Base-by-base conservation (phyloP, 768 basidiomycete species). In the Pleurotus salmoneostramineus region DNA sequence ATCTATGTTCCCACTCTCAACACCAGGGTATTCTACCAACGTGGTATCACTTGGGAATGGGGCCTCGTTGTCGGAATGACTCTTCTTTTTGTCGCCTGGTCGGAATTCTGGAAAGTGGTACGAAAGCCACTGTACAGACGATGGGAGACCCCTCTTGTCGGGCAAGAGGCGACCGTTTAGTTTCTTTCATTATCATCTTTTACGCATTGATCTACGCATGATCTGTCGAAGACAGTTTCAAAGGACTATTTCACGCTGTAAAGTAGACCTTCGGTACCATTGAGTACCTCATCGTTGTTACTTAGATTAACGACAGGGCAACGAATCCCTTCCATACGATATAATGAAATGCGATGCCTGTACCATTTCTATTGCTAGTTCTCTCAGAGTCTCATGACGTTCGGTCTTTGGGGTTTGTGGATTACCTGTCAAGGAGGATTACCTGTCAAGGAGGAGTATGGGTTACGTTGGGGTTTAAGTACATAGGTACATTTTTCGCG, bases 1-100 rank as follows among this genome's bases (percentile, higher is more conserved):
- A 72, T 75, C 45, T 77, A 75, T 55, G 65, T 75, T 31, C 74
- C 75, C 8, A 67, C 68, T 1, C 66, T 75, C 56, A 76, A 71
- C 54, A 72, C 65, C 46, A 60, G 62, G 4, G 71, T 76, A 5
- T 75, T 76, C 60, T 74, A 75, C 50, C 75, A 74, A 56, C 64
- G 58, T 11, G 68, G 70, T 10, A 75, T 76, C 10, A 56, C 64
- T 4, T 75, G 74, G 74, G 75, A 76, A 58, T 76, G 75, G 74
- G 73, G 72, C 5, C 56, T 76, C n/a, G 72, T 73, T 8, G 58
- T 71, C 32, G 74, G 70, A 31, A 70, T 74, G 73, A 69, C 74
- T 12, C 31, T 72, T 15, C 63, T 69, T 3, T 76, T 74, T 58
- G 61, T 76, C 12, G 57, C 66, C 3, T 73, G 70, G 69, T 70